phyloP scores from a whole-genome alignment of 2,329 filamentous ascomycete genomes.

The Chlorencoelia australis region DNA sequence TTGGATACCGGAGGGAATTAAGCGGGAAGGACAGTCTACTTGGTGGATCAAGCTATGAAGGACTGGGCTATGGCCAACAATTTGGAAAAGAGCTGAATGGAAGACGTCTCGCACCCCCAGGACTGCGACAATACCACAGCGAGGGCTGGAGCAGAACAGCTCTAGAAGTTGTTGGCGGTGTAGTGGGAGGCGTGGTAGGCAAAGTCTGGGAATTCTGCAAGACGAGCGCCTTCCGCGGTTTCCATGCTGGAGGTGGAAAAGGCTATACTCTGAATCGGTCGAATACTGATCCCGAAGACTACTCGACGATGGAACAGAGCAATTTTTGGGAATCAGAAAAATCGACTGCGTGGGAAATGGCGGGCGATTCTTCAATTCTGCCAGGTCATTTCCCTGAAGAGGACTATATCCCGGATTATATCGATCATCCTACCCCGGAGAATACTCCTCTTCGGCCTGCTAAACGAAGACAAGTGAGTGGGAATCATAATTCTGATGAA shows the following conservation, averaged over 20 bases:
- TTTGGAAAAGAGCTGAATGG: conserved; percentile 1
- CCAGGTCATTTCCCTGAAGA: conserved; percentile 45
- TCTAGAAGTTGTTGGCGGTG: conserved; percentile 34
- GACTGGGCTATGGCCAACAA: neutral
- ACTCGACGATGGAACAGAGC: conserved; percentile 16
- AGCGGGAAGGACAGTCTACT: conserved; percentile 10
- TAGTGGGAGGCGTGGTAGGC: conserved; percentile 58
- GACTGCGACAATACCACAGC: conserved; percentile 1
- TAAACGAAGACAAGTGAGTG: conserved; percentile 39
- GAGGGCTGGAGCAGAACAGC: conserved; percentile 48
- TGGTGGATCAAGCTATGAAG: neutral
- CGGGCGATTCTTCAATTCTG: conserved; percentile 30
- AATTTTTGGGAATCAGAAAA: conserved; percentile 13
- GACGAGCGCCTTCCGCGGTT: conserved; percentile 60
- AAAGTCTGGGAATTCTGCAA: conserved; percentile 82
- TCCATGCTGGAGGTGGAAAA: conserved; percentile 73
- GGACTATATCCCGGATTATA: conserved; percentile 35
- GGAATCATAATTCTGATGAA: conserved; percentile 37
- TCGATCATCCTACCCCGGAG: conserved; percentile 28
- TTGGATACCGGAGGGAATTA: conserved; percentile 28
- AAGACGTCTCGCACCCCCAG: neutral
- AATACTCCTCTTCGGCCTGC: conserved; percentile 32
- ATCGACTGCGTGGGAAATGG: conserved; percentile 4
- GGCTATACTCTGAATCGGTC: conserved; percentile 52
- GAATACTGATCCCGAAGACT: conserved; percentile 1